phyloP scores from a whole-genome alignment of 371 early-diverging fungal genomes.

The Mucor velutinosus region DNA sequence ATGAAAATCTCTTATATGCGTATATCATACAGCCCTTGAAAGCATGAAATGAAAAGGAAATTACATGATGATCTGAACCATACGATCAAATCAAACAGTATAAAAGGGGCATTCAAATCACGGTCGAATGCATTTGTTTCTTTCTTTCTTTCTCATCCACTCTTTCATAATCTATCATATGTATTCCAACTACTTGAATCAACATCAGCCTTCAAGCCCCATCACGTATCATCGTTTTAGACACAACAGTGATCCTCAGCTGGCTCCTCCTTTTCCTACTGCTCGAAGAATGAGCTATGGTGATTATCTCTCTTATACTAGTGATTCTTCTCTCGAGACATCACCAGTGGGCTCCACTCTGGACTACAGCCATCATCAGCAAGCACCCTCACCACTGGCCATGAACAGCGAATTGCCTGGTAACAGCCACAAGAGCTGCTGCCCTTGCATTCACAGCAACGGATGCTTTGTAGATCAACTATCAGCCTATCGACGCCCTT shows the following conservation, averaged over 20 bases:
- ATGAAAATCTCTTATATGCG: background rate
- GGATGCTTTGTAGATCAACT: no score
- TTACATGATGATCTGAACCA: background rate
- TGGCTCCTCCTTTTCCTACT: background rate
- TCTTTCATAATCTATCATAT: background rate
- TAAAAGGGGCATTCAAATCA: constrained; percentile 1
- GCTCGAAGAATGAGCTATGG: constrained; percentile 33
- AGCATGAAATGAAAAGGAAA: constrained; percentile 16
- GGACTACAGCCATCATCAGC: constrained; percentile 19
- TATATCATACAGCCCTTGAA: background rate
- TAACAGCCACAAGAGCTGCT: background rate
- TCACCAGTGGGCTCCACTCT: constrained; percentile 36
- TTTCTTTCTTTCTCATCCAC: background rate
- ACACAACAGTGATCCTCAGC: background rate
- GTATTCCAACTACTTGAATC: background rate
- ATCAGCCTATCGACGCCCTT: background rate
- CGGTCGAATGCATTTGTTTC: background rate
- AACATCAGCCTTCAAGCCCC: background rate
- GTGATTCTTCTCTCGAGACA: constrained; percentile 39
- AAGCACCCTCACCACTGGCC: background rate
- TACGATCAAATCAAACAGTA: background rate
- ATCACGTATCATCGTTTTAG: background rate
- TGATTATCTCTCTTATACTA: constrained; percentile 35
- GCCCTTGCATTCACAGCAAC: background rate
- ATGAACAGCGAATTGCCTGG: background rate